These are phyloP conservation scores for Mycena indigotica DNA, from an alignment of 768 basidiomycete species.

Conservation along the genomic window DNA sequence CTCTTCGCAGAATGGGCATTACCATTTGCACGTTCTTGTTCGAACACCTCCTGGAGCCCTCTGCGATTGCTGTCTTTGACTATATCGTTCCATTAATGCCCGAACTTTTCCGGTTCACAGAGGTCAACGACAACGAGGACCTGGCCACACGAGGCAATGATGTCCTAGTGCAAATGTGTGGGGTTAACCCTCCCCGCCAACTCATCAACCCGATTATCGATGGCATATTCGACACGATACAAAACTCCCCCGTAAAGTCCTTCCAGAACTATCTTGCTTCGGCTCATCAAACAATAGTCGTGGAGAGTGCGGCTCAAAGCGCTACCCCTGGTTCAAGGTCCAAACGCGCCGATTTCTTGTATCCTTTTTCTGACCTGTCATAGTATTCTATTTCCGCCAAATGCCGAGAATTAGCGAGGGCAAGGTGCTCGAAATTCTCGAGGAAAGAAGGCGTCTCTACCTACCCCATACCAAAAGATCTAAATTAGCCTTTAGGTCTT, in stretches of 20 bases:
- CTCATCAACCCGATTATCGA: slow-evolving; percentile 71
- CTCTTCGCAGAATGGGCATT: slow-evolving; percentile 59
- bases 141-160: slow-evolving; percentile 64
- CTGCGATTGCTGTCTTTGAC: slow-evolving; percentile 76
- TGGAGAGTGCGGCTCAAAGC: slow-evolving; percentile 89
- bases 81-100: slow-evolving; percentile 84
- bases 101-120: slow-evolving; percentile 75
- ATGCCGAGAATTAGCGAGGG: slow-evolving; percentile 76
- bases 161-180: slow-evolving; percentile 82
- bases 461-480: neutral
- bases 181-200: slow-evolving; percentile 73
- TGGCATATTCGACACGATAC: slow-evolving; percentile 75
- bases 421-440: slow-evolving; percentile 78
- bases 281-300: slow-evolving; percentile 50
- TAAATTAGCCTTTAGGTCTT: slow-evolving; percentile 52
- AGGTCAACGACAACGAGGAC: slow-evolving; percentile 78
- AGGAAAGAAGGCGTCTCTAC: slow-evolving; percentile 51
- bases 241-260: slow-evolving; percentile 66
- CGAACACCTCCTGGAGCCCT: slow-evolving; percentile 71
- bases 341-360: no score
- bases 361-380: no score
- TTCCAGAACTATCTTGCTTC: neutral
- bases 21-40: slow-evolving; percentile 79
- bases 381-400: slow-evolving; percentile 88
- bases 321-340: slow-evolving; percentile 80